Base-by-base conservation (phyloP, 139 green algal genomes). In the Desmodesmus armatus region DNA sequence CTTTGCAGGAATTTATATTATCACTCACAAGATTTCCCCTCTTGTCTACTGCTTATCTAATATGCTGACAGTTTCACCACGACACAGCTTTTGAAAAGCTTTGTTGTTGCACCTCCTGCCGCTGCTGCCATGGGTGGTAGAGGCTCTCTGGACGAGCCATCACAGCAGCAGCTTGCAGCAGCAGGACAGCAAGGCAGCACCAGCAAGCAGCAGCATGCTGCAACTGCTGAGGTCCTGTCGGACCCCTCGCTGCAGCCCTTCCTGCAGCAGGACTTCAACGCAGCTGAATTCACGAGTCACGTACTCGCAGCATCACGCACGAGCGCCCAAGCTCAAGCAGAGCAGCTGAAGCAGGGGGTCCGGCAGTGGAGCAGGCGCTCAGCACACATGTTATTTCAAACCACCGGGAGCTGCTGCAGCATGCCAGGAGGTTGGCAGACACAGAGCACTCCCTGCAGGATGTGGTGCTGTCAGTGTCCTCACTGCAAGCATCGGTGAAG, bases 271-370 rank as follows among this genome's bases (percentile, higher is more conserved):
- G 79, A 89, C 33, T 97, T 97, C 87, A 90, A 97, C 66, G 82
- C 94, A 6, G 86, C 91, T 19, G 60, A 89, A n/a, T 96, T 96
- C 78, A 95, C 94, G 0, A 94, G 87, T 35, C 80, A 84, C 0
- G 91, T 92, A 0, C 81, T 97, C 6, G 91, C 85, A 1, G 88
- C 87, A n/a, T 91, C 86, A n/a, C 85, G 93, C 15, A 94, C 91
- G 13, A 94, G 90, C 9, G 92, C 94, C 0, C 87, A 91, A 55
- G 89, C 87, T 0, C 92, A 96, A 44, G 88, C 86, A 9, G 91
- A 96, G 58, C 63, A 93, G 70, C 83, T 97, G 63, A 88, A 91
- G n/a, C 53, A 90, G 44, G 92, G 92, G 3, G 89, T 96, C 3
- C 53, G 87, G 2, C 78, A 87, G 66, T 97, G 35, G 92, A 96